Evolutionary conservation across 148 eudicot genomes (phyloP).

Genomic region (Vaccinium corymbosum): DNA sequence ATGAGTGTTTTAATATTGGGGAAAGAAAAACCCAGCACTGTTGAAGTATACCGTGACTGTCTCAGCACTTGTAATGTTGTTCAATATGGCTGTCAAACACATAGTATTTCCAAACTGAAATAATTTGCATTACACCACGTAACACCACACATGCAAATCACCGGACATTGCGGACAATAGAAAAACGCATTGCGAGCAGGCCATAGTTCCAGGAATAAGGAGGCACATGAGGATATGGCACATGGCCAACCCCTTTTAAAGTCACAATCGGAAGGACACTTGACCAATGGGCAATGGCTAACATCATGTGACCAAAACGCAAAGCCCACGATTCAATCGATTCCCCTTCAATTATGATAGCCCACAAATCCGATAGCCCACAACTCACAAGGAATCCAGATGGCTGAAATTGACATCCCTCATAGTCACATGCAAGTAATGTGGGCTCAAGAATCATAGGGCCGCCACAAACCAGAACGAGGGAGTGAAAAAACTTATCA

Average conservation of each 20-base stretch:
- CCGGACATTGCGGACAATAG: neutral
- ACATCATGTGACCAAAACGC: neutral
- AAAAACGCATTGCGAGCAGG: neutral
- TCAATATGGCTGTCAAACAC: constrained; percentile 5
- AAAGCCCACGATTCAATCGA: no score
- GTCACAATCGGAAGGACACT: neutral
- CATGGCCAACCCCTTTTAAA: neutral
- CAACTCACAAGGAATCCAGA: neutral
- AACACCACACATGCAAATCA: neutral
- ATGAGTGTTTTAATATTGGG: neutral
- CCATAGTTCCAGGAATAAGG: neutral
- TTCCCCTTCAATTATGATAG: no score
- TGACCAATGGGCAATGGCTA: neutral
- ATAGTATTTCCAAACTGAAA: neutral
- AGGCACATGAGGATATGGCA: neutral
- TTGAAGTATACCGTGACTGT: neutral
- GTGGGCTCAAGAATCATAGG: neutral
- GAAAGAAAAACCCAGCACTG: neutral
- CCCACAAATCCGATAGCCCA: neutral
- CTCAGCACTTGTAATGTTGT: neutral
- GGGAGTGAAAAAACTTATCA: neutral
- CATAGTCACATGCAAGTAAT: neutral
- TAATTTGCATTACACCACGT: neutral
- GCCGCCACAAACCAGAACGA: neutral
- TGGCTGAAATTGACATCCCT: neutral